Base-by-base conservation (phyloP, 2,329 filamentous ascomycete species). In the Pyrenophora seminiperda region DNA sequence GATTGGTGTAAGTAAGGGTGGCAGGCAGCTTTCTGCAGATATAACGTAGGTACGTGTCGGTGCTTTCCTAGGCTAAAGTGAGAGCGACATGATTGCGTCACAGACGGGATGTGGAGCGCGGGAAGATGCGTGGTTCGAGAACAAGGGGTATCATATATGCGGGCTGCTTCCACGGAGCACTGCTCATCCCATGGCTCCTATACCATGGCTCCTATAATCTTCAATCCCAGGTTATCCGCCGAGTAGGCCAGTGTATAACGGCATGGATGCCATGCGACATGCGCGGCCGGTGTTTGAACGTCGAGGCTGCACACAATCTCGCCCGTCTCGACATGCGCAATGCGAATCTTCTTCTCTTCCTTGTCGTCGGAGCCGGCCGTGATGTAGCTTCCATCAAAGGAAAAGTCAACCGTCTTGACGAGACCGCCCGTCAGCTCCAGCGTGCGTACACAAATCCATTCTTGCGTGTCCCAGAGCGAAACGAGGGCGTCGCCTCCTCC, bases 401-500 rank as follows among this genome's bases (percentile, higher is more conserved):
- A 88, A 68, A 92, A 93, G 65, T 87, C 86, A 48, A 92, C 79
- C 66, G 83, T 89, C 64, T 83, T 81, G 20, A 92, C 85, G 3
- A 88, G 84, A 1, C 87, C 87, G 7, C 81, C 79, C 76, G 90
- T 87, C 61, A 83, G 80, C 29, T 84, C 84, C 33, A 91, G 77
- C 1, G 88, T 90, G 53, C 86, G 81, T 63, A 86, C 82, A 66
- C 88, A 91, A 47, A 89, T 83, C 87, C 88, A 91, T 59, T 89
- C 85, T 32, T 81, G 80, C 3, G 89, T 91, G 63, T 92, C 88
- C 86, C 89, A 93, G 3, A 93, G 76, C 4, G 86, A 81, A 58
- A 92, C 87, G 41, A 90, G 81, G 1, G 87, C 88, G 65, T 93
- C 89, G 7, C 85, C 84, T 7, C 88, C 88, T 22, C 89, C 89